Percentiles rank a stretch among this genome's conserved stretches.
Evolutionary conservation across 371 early-diverging fungal species (phyloP).

Genomic region (Zopfochytrium polystomum): DNA sequence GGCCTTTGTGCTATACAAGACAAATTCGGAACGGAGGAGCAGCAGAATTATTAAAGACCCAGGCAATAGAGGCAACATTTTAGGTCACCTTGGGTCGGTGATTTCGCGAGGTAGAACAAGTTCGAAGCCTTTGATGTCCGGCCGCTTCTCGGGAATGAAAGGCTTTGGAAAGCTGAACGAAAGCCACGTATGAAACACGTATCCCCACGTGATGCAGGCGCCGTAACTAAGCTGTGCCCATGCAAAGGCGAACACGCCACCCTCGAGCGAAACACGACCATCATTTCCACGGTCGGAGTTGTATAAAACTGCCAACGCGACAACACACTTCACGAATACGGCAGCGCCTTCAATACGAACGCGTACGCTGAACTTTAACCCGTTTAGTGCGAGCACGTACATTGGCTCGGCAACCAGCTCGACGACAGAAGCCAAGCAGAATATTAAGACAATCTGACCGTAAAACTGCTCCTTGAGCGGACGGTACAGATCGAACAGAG

Average conservation of each 20-base stretch:
- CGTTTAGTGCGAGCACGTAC: constrained; percentile 68
- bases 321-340: constrained; percentile 67
- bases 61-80: background rate
- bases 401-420: constrained; percentile 55
- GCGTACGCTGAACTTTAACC: constrained; percentile 70
- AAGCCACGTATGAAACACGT: no score
- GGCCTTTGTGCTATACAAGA: background rate
- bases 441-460: background rate
- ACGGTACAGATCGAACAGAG: background rate
- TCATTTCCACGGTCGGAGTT: background rate
- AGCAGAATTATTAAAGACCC: background rate
- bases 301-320: constrained; percentile 52
- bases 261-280: constrained; percentile 4
- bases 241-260: constrained; percentile 25
- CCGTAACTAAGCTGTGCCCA: constrained; percentile 24
- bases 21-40: no score
- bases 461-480: background rate
- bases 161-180: no score
- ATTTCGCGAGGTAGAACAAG: no score
- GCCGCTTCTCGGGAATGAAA: no score
- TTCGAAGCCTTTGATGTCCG: no score
- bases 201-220: background rate
- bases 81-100: no score
- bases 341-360: constrained; percentile 80
- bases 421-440: constrained; percentile 17